These are phyloP conservation scores for Lepidium africanum DNA, from an alignment of 345 rosid genomes.

Conservation along the genomic window DNA sequence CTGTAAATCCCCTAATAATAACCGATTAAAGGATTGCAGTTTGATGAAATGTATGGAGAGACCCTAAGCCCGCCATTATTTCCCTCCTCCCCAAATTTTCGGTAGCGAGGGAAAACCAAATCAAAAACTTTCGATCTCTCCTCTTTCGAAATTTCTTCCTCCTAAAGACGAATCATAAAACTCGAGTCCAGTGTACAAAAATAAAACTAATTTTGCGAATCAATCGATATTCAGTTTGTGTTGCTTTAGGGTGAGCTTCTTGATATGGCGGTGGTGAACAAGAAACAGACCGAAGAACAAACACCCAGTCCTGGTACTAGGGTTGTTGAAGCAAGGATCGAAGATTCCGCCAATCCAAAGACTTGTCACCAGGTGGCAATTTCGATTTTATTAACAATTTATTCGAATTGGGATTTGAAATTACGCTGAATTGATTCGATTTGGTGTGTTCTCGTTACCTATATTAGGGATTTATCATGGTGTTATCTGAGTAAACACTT, in stretches of 20 bases:
- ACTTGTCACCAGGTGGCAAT: conserved; percentile 61
- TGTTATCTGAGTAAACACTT: background rate
- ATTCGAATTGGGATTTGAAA: background rate
- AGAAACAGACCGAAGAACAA: conserved; percentile 13
- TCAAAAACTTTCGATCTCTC: background rate
- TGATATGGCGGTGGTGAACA: conserved; percentile 1
- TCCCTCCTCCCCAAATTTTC: background rate
- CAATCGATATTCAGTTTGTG: background rate
- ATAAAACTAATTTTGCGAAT: background rate
- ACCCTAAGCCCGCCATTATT: too few species aligned
- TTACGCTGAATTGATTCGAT: background rate
- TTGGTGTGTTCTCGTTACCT: background rate
- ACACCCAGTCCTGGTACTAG: conserved; percentile 42
- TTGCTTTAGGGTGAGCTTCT: background rate
- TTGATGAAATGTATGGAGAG: too few species aligned
- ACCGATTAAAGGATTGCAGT: too few species aligned
- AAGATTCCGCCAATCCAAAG: conserved; percentile 43
- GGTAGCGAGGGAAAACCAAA: background rate
- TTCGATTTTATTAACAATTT: background rate
- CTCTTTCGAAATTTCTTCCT: background rate
- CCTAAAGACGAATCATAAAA: background rate
- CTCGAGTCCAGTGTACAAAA: background rate
- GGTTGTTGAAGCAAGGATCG: conserved; percentile 4
- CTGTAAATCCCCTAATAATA: too few species aligned
- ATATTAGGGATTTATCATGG: background rate